A percentile compares a stretch with the other conserved stretches of the same genome.
Evolutionary conservation across 2,329 filamentous ascomycete species (phyloP).

Genomic region (Alternaria hordeiaustralica): DNA sequence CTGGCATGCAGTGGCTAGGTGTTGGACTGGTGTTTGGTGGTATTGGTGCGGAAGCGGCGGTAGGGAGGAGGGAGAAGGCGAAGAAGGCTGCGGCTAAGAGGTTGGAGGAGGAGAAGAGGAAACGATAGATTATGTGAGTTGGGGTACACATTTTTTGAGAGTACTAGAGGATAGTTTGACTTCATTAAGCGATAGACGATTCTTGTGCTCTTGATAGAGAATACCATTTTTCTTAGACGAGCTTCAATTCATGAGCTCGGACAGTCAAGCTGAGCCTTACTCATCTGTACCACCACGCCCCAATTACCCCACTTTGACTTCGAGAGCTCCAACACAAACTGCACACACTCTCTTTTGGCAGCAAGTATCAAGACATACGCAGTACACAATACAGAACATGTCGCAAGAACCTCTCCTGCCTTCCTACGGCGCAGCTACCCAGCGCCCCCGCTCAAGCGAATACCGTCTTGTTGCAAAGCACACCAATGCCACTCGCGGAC

Average conservation of each 20-base stretch:
- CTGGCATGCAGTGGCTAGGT: slow-evolving; percentile 90
- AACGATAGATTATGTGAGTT: slow-evolving; percentile 2
- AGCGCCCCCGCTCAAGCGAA: neutral
- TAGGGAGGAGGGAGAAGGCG: slow-evolving; percentile 82
- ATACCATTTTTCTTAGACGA: neutral
- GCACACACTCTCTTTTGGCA: neutral
- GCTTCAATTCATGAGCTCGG: neutral
- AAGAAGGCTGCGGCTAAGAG: slow-evolving; percentile 73
- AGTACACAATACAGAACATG: neutral
- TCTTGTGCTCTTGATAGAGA: neutral
- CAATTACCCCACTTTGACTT: neutral
- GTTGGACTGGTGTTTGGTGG: slow-evolving; percentile 93
- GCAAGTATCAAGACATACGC: neutral
- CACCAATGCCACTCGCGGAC: neutral
- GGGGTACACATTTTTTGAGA: neutral
- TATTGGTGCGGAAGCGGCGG: slow-evolving; percentile 86
- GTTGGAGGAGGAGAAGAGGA: slow-evolving; percentile 19
- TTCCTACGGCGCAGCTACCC: neutral
- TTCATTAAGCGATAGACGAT: neutral
- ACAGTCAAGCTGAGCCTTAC: neutral
- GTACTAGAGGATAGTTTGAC: neutral
- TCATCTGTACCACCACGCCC: neutral
- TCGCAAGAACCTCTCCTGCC: neutral
- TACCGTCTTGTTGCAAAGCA: neutral
- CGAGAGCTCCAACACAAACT: neutral